phyloP scores from a whole-genome alignment of 1,139 yeast species.

The Wickerhamomyces sp. region DNA sequence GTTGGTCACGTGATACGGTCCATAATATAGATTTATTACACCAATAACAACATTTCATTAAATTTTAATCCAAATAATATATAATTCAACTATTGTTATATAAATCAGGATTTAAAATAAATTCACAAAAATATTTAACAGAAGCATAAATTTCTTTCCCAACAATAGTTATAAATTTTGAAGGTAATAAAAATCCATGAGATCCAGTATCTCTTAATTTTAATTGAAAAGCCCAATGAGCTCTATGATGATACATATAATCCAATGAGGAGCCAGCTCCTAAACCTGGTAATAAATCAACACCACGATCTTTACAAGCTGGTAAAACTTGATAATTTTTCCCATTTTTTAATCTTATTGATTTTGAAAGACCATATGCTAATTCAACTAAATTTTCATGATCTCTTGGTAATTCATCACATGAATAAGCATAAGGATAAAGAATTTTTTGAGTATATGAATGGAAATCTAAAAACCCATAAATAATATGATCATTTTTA shows the following conservation, averaged over 20 bases:
- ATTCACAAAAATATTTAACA: conserved; percentile 62
- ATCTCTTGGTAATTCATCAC: conserved; percentile 69
- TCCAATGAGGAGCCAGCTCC: conserved; percentile 83
- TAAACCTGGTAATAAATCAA: conserved; percentile 64
- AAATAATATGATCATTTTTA: conserved; percentile 53
- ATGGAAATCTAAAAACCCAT: conserved; percentile 78
- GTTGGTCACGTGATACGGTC: too few relatives aligned
- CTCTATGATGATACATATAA: conserved; percentile 77
- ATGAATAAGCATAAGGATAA: conserved; percentile 79
- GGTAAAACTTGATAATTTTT: conserved; percentile 63
- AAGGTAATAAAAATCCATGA: conserved; percentile 78
- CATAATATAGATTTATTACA: background rate
- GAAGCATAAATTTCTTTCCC: conserved; percentile 73
- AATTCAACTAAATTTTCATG: conserved; percentile 75
- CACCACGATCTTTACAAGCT: conserved; percentile 71
- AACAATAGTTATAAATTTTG: conserved; percentile 65
- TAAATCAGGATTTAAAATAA: conserved; percentile 43
- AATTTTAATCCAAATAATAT: too few relatives aligned
- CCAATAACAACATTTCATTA: too few relatives aligned
- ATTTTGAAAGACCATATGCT: conserved; percentile 74
- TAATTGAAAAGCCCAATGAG: conserved; percentile 80
- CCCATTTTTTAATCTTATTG: conserved; percentile 60
- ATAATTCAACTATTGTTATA: background rate
- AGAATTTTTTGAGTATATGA: conserved; percentile 80
- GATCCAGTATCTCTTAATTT: conserved; percentile 79